Percentiles rank a stretch among this genome's conserved stretches.
Conservation (phyloP, 192 early-diverging fungal genomes). For the Cetraspora pellucida region DNA sequence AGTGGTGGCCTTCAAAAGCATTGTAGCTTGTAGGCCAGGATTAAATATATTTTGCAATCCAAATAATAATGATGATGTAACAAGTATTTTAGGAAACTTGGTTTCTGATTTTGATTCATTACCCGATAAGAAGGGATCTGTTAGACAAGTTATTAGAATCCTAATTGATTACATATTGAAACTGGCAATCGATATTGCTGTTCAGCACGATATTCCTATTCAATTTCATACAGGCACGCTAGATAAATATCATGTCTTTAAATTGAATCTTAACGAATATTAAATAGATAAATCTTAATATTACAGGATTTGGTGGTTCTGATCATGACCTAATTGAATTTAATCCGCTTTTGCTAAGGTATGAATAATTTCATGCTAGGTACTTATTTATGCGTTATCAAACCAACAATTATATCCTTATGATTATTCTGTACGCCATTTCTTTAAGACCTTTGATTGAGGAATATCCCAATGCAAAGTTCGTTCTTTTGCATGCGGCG, state of each 20-base stretch:
- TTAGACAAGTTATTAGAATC: background rate
- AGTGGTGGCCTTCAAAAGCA: constrained; percentile 27
- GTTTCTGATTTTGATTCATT: background rate
- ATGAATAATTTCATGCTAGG: no score
- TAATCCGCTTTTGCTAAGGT: constrained; percentile 33
- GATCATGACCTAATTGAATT: constrained; percentile 34
- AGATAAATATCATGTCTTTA: background rate
- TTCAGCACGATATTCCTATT: constrained; percentile 30
- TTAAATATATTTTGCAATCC: constrained; percentile 9
- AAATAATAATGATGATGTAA: background rate
- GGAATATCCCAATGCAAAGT: constrained; percentile 29
- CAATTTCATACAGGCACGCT: constrained; percentile 37
- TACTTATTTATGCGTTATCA: no score
- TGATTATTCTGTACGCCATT: no score
- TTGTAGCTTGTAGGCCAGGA: constrained; percentile 23
- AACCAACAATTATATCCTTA: no score
- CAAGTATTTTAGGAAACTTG: background rate
- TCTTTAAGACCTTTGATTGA: constrained; percentile 24
- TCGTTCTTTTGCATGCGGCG: constrained; percentile 35
- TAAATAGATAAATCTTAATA: background rate
- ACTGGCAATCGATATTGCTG: constrained; percentile 3
- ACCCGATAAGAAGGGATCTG: background rate
- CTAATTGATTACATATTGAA: constrained; percentile 31
- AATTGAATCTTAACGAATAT: background rate
- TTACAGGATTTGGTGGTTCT: constrained; percentile 35